Evolutionary conservation across 2,329 filamentous ascomycete genomes (phyloP).

Genomic region (Fusarium sp.): DNA sequence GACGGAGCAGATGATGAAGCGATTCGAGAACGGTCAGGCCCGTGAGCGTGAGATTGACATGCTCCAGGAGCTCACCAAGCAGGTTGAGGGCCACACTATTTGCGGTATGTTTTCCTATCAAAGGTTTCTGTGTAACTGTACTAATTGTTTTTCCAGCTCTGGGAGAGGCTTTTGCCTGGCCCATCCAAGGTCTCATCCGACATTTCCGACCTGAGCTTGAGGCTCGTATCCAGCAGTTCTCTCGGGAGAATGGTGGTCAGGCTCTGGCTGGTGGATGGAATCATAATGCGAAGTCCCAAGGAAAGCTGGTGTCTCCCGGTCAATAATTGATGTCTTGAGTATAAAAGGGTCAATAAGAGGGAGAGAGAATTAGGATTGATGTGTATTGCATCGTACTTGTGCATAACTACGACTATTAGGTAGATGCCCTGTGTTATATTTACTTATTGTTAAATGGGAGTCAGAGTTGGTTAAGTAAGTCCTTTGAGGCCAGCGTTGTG

Average conservation of each 20-base stretch:
- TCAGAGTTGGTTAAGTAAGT: constrained; percentile 17
- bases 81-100: constrained; percentile 99
- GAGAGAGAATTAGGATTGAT: constrained; percentile 39
- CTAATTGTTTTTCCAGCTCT: constrained; percentile 70
- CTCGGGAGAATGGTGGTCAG: constrained; percentile 77
- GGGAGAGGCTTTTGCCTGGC: constrained; percentile 98
- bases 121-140: constrained; percentile 7
- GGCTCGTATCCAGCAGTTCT: constrained; percentile 86
- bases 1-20: constrained; percentile 99
- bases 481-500: too few relatives aligned
- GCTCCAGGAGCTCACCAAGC: constrained; percentile 99
- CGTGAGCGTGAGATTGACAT: constrained; percentile 97
- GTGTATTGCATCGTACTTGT: constrained; percentile 46
- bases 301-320: constrained; percentile 88
- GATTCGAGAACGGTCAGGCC: constrained; percentile 92
- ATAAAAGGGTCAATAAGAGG: constrained; percentile 34
- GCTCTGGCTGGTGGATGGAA: constrained; percentile 90
- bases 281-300: constrained; percentile 79
- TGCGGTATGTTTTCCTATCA: constrained; percentile 74
- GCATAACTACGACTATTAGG: constrained; percentile 47
- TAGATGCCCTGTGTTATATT: constrained; percentile 51
- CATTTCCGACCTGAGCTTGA: constrained; percentile 98
- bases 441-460: constrained; percentile 47
- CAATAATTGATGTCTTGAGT: constrained; percentile 70
- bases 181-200: constrained; percentile 96